A percentile compares a stretch with the other conserved stretches of the same genome.
phyloP scores from a whole-genome alignment of 2,329 filamentous ascomycete genomes.

The Drechmeria coniospora region DNA sequence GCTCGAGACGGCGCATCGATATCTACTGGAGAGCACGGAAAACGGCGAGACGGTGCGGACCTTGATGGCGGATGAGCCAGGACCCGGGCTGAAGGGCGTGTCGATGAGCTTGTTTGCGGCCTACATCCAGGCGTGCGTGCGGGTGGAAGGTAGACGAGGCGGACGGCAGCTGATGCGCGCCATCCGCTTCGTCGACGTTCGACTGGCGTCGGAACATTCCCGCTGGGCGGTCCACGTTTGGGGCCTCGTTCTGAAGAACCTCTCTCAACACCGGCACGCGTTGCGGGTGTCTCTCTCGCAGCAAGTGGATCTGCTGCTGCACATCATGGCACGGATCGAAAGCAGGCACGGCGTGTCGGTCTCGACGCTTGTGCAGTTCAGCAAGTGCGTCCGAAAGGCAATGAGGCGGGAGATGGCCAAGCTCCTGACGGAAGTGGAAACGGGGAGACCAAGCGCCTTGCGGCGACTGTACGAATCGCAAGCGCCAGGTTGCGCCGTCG shows the following conservation, averaged over 20 bases:
- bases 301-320: slow-evolving; percentile 15
- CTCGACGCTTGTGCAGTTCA: slow-evolving; percentile 8
- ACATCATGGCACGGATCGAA: slow-evolving; percentile 14
- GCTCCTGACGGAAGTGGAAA: slow-evolving; percentile 7
- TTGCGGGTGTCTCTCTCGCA: slow-evolving; percentile 13
- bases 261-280: slow-evolving; percentile 14
- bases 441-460: slow-evolving; percentile 2
- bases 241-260: slow-evolving; percentile 17
- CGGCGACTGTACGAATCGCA: slow-evolving; percentile 1
- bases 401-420: slow-evolving; percentile 9
- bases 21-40: slow-evolving; percentile 29
- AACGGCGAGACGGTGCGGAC: slow-evolving; percentile 3
- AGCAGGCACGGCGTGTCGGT: slow-evolving; percentile 9
- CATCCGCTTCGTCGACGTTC: slow-evolving; percentile 13
- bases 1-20: slow-evolving; percentile 29
- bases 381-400: slow-evolving; percentile 9
- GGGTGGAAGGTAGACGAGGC: slow-evolving; percentile 6
- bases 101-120: slow-evolving; percentile 27
- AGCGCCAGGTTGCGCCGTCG: background rate
- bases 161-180: slow-evolving; percentile 15
- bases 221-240: slow-evolving; percentile 16
- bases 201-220: slow-evolving; percentile 9
- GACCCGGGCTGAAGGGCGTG: slow-evolving; percentile 10
- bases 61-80: slow-evolving; percentile 10
- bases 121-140: slow-evolving; percentile 25